Conservation (phyloP, 2,329 filamentous ascomycete species). For the Fusarium lateritium region DNA sequence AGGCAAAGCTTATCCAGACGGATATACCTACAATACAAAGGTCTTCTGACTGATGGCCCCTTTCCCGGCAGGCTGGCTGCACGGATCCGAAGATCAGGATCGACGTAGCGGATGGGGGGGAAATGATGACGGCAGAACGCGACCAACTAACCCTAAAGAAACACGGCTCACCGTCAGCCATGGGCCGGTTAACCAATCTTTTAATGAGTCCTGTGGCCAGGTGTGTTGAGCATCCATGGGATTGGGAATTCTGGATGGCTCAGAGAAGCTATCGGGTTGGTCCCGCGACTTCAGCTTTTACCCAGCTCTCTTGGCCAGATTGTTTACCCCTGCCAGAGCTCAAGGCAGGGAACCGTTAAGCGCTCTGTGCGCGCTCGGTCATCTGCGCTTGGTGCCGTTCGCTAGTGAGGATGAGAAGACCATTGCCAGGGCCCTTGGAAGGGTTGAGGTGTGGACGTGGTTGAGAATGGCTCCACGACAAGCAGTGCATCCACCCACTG, state of each 20-base stretch:
- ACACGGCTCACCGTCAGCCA: conserved; percentile 40
- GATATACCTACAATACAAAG: conserved; percentile 27
- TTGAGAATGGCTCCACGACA: conserved; percentile 37
- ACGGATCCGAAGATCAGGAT: conserved; percentile 50
- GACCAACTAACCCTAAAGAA: conserved; percentile 30
- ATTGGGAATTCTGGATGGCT: conserved; percentile 21
- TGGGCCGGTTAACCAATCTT: conserved; percentile 10
- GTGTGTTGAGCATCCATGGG: conserved; percentile 17
- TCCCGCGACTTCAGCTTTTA: conserved; percentile 30
- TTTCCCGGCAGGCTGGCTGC: conserved; percentile 44
- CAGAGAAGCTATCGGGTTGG: conserved; percentile 39
- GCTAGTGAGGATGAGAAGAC: conserved; percentile 38
- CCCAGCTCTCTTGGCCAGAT: conserved; percentile 20
- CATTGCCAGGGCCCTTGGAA: conserved; percentile 39
- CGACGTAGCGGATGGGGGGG: conserved; percentile 42
- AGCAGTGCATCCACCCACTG: conserved; percentile 35
- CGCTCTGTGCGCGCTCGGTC: conserved; percentile 51
- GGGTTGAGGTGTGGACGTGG: conserved; percentile 18
- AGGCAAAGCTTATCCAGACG: conserved; percentile 21
- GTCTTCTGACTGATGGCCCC: conserved; percentile 42
- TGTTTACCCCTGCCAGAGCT: conserved; percentile 22
- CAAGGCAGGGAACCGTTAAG: conserved; percentile 36
- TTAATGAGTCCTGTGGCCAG: conserved; percentile 15
- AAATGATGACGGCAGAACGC: conserved; percentile 44
- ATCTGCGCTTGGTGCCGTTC: conserved; percentile 50